Conservation (phyloP, 169 alveolate genomes). For the Plasmodium inui region DNA sequence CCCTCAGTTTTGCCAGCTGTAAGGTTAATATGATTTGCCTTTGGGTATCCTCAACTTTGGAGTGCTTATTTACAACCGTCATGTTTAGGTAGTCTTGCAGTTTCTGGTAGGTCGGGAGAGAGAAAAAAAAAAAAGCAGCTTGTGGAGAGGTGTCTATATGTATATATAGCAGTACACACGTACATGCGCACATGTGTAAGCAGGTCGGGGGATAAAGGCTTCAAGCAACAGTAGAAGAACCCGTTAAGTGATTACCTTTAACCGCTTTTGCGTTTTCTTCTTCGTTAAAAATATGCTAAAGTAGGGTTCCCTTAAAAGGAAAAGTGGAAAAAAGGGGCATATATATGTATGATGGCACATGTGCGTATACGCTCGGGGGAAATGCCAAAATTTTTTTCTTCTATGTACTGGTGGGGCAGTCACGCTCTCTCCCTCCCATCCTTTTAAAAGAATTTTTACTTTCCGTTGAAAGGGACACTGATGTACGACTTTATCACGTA, state of each 20-base stretch:
- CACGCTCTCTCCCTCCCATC: slow-evolving; percentile 10
- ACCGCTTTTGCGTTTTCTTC: slow-evolving; percentile 32
- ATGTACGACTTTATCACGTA: slow-evolving; percentile 32
- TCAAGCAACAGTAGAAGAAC: not conserved
- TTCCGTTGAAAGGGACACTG: slow-evolving; percentile 59
- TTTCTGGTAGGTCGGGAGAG: slow-evolving; percentile 16
- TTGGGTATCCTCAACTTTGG: slow-evolving; percentile 64
- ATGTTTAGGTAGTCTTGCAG: slow-evolving; percentile 72
- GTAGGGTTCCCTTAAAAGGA: slow-evolving; percentile 46
- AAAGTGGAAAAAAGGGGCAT: not conserved
- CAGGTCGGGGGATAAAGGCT: not conserved
- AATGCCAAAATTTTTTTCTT: slow-evolving; percentile 3
- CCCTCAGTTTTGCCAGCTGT: slow-evolving; percentile 75
- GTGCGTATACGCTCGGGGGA: not conserved
- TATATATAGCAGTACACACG: not conserved
- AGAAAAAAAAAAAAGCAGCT: slow-evolving; percentile 17
- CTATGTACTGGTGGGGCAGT: slow-evolving; percentile 4
- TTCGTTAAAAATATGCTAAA: slow-evolving; percentile 69
- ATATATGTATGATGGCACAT: not conserved
- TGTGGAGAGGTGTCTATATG: not conserved
- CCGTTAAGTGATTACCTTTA: slow-evolving; percentile 30
- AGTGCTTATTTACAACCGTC: slow-evolving; percentile 70
- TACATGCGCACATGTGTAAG: not conserved
- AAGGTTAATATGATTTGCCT: slow-evolving; percentile 67
- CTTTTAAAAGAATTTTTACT: slow-evolving; percentile 40